Evolutionary conservation across 108 stramenopile species (phyloP).

Genomic region (Nitzschia putrida): DNA sequence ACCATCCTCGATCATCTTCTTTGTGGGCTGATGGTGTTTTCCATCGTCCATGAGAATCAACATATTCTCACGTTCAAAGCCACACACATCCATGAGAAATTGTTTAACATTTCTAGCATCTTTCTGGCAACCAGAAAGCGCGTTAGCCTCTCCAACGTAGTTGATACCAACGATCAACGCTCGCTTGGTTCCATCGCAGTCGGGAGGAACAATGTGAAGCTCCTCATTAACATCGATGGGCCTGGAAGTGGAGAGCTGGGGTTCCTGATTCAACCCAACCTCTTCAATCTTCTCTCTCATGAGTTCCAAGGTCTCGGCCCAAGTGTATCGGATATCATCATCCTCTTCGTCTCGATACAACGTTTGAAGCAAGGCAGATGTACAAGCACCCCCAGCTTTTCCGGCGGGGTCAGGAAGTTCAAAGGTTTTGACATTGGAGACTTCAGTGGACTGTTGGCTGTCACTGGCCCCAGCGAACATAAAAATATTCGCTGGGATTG

Average conservation of each 20-base stretch:
- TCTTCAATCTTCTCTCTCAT: slow-evolving; percentile 40
- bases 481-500: slow-evolving; percentile 10
- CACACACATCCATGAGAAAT: slow-evolving; percentile 66
- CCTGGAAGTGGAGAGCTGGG: slow-evolving; percentile 57
- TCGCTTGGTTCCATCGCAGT: slow-evolving; percentile 47
- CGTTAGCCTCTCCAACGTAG: slow-evolving; percentile 68
- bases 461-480: slow-evolving; percentile 16
- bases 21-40: slow-evolving; percentile 53
- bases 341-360: slow-evolving; percentile 43
- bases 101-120: slow-evolving; percentile 85
- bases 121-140: slow-evolving; percentile 76
- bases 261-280: slow-evolving; percentile 23
- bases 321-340: slow-evolving; percentile 33
- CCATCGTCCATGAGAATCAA: slow-evolving; percentile 82
- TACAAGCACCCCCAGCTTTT: slow-evolving; percentile 84
- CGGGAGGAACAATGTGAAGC: slow-evolving; percentile 43
- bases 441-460: slow-evolving; percentile 72
- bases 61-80: slow-evolving; percentile 67
- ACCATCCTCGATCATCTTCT: slow-evolving; percentile 66
- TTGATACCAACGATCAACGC: slow-evolving; percentile 89
- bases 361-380: slow-evolving; percentile 74
- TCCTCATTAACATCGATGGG: slow-evolving; percentile 42
- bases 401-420: slow-evolving; percentile 80
- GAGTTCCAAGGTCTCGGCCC: slow-evolving; percentile 29
- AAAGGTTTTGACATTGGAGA: slow-evolving; percentile 72